Conservation (phyloP, 2,329 filamentous ascomycete genomes). For the Celoporthe dispersa region DNA sequence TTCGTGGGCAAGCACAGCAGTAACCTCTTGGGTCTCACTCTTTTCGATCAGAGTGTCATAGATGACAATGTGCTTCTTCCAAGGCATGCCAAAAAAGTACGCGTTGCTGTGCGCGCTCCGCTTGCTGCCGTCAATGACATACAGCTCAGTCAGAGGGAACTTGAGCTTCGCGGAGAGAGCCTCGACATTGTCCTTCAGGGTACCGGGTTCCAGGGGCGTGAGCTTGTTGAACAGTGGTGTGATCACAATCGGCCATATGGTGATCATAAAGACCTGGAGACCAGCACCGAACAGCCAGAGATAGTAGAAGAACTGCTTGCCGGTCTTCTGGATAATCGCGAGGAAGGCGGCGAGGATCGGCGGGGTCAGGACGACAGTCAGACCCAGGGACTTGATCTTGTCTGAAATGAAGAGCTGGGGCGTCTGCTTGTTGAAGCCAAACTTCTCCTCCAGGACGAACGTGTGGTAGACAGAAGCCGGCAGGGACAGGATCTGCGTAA, state of each 20-base stretch:
- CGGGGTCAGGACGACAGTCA: conserved; percentile 78
- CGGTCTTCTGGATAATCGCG: conserved; percentile 91
- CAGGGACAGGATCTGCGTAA: conserved; percentile 78
- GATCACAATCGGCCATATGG: conserved; percentile 93
- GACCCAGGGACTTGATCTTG: conserved; percentile 85
- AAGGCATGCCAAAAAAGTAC: conserved; percentile 96
- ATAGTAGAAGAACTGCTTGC: conserved; percentile 96
- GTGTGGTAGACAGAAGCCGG: conserved; percentile 89
- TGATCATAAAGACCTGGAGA: conserved; percentile 92
- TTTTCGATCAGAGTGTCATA: conserved; percentile 98
- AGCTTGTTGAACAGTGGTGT: conserved; percentile 98
- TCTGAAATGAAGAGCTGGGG: conserved; percentile 85
- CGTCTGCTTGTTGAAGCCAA: conserved; percentile 99
- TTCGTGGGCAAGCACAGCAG: conserved; percentile 93
- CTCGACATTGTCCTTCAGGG: conserved; percentile 88
- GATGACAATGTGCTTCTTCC: conserved; percentile 99
- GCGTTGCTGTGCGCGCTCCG: conserved; percentile 87
- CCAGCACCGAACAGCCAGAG: conserved; percentile 91
- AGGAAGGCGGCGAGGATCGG: conserved; percentile 92
- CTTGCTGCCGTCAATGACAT: conserved; percentile 93
- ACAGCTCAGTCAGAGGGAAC: conserved; percentile 90
- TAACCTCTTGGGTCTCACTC: conserved; percentile 87
- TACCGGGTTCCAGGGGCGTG: conserved; percentile 84
- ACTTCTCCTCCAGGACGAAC: conserved; percentile 94
- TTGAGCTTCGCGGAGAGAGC: conserved; percentile 79